Percentiles rank a stretch among this genome's conserved stretches.
Conservation (phyloP, 352 stramenopile species). For the Phytophthora parvispora region DNA sequence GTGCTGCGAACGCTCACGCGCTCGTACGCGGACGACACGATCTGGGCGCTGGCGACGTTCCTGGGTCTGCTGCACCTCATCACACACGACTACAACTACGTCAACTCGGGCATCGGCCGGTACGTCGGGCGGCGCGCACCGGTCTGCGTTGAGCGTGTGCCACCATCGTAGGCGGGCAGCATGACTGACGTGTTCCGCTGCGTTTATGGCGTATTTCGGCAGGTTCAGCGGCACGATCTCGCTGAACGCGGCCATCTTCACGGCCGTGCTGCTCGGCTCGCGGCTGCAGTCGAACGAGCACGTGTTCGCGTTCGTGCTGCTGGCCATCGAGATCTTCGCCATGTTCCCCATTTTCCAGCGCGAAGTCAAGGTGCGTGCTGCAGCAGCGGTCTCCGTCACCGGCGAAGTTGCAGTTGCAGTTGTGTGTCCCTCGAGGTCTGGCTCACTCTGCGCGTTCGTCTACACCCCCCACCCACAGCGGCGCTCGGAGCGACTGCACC, state of each 20-base stretch:
- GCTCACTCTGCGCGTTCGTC: conserved; percentile 11
- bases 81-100: conserved; percentile 93
- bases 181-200: conserved; percentile 10
- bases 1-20: conserved; percentile 93
- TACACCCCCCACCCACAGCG: conserved; percentile 34
- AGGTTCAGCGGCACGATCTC: conserved; percentile 92
- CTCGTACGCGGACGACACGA: conserved; percentile 94
- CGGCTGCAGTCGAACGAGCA: conserved; percentile 92
- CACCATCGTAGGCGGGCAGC: background rate
- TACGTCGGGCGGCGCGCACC: conserved; percentile 27
- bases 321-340: conserved; percentile 93
- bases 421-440: background rate
- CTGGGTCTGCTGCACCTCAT: conserved; percentile 90
- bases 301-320: conserved; percentile 92
- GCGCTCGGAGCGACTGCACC: conserved; percentile 74
- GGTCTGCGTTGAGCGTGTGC: background rate
- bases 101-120: conserved; percentile 84
- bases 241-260: conserved; percentile 95
- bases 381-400: background rate
- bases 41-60: conserved; percentile 85
- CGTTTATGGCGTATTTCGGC: conserved; percentile 1
- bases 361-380: conserved; percentile 75
- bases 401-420: conserved; percentile 4
- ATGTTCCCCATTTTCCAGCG: conserved; percentile 91
- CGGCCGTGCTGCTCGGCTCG: conserved; percentile 92